These are phyloP conservation scores for Vigna reflexopilosa DNA, from an alignment of 306 rosid species.

Conservation along the genomic window DNA sequence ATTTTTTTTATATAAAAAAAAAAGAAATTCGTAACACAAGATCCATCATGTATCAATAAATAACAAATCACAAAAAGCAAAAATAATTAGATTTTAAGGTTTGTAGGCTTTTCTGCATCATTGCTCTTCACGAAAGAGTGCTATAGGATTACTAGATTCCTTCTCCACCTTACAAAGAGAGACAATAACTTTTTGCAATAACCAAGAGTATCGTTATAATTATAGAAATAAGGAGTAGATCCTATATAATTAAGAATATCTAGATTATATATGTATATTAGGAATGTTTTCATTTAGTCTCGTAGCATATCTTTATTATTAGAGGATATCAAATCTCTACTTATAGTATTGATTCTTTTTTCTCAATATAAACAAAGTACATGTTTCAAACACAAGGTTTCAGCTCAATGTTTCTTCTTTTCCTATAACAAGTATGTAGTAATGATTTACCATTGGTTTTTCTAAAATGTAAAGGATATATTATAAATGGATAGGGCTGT, in stretches of 20 bases:
- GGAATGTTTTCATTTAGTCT: too few relatives aligned
- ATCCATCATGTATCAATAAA: slow-evolving; percentile 3
- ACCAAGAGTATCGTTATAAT: too few relatives aligned
- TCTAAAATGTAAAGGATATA: neutral
- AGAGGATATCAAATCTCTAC: too few relatives aligned
- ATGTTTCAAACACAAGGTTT: too few relatives aligned
- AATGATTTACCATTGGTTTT: neutral
- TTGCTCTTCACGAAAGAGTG: neutral
- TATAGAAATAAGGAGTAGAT: too few relatives aligned
- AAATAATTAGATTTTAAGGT: slow-evolving; percentile 22
- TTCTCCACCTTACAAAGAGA: neutral
- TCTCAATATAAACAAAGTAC: too few relatives aligned
- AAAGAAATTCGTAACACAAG: neutral
- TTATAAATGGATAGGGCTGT: slow-evolving; percentile 23
- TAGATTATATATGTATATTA: too few relatives aligned
- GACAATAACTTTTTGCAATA: too few relatives aligned
- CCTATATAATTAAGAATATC: too few relatives aligned
- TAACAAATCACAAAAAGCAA: neutral
- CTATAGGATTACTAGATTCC: neutral
- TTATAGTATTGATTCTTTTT: too few relatives aligned
- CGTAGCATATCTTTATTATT: too few relatives aligned
- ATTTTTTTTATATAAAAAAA: neutral
- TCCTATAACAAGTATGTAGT: neutral
- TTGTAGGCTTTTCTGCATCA: slow-evolving; percentile 24
- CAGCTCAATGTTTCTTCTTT: too few relatives aligned